Conservation (phyloP, 306 rosid genomes). For the Myrica gale region DNA sequence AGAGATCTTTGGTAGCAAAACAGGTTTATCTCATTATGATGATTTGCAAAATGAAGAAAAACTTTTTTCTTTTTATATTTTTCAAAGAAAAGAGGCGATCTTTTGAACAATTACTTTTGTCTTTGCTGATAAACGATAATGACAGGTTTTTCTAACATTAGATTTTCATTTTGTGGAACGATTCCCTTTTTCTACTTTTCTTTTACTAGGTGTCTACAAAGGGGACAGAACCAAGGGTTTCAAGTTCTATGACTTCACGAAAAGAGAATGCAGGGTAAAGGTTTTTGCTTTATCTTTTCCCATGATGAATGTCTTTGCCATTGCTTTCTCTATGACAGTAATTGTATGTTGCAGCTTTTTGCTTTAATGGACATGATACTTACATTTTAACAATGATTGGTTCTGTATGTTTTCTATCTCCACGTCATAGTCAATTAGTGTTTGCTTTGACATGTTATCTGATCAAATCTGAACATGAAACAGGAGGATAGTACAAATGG, state of each 20-base stretch:
- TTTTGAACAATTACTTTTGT: constrained; percentile 11
- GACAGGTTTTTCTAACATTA: constrained; percentile 1
- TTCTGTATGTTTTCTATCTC: constrained; percentile 13
- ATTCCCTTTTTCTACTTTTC: constrained; percentile 14
- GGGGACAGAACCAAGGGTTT: constrained; percentile 50
- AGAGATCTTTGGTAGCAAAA: constrained; percentile 40
- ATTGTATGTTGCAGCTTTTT: constrained; percentile 7
- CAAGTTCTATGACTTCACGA: constrained; percentile 43
- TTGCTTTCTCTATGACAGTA: background rate
- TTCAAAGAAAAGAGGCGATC: background rate
- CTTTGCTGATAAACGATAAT: constrained; percentile 7
- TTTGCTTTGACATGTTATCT: background rate
- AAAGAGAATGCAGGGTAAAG: constrained; percentile 73
- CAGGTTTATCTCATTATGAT: constrained; percentile 43
- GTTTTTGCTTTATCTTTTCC: constrained; percentile 13
- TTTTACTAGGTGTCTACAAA: constrained; percentile 51
- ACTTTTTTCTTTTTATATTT: background rate
- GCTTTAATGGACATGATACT: background rate
- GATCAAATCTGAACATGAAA: background rate
- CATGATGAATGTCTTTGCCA: constrained; percentile 13
- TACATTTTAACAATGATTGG: constrained; percentile 15
- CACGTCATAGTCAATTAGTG: background rate
- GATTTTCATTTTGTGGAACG: constrained; percentile 19
- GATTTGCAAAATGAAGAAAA: background rate
- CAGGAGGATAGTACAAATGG: background rate